Evolutionary conservation across 1,284 basidiomycete genomes (phyloP), one percentile per base, ranked within the genome.

Genomic region (Tilletia walkeri): DNA sequence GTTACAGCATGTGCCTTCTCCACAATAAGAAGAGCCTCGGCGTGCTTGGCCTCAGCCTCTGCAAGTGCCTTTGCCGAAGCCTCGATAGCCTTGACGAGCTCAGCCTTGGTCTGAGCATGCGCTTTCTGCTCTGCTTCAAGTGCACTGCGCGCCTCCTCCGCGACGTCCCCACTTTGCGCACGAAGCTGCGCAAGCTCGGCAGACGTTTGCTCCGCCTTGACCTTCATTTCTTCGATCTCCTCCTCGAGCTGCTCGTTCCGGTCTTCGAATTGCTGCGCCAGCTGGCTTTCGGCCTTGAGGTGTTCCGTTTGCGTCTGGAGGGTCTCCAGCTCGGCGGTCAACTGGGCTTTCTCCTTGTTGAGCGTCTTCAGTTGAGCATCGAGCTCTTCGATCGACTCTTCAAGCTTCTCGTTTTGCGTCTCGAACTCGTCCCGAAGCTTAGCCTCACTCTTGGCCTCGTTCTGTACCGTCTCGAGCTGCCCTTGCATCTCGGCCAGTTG

Each of bases 121-220:
- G 65, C 65, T 20, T 18, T 45, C 45, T 66, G 30, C 65, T 66
- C 65, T 20, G 38, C 65, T 4, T 66, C 20, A 18, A 41, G 65
- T 39, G 38, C 65, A 66, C 36, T 12, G 6, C 12, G 16, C 36
- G 9, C 41, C 38, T 66, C 30, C 12, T 47, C 65, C 6, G n/a
- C 65, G 7, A n/a, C 10, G 36, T 10, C 38, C 2, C 16, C 65
- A 18, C 30, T n/a, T n/a, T 48, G 38, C 38, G 65, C 65, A 66
- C 18, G 38, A 18, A 18, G 50, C 7, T 24, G 50, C 2, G 7
- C 50, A 18, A 18, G 50, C 50, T 53, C 50, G n/a, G 18, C 50
- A 10, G 7, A 18, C 16, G 20, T n/a, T 18, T 53, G 50, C 10
- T 10, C 50, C 50, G 50, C 50, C 50, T 24, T 53, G 50, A 24